phyloP scores from a whole-genome alignment of 2,329 filamentous ascomycete genomes.

The Apiospora pterosperma region DNA sequence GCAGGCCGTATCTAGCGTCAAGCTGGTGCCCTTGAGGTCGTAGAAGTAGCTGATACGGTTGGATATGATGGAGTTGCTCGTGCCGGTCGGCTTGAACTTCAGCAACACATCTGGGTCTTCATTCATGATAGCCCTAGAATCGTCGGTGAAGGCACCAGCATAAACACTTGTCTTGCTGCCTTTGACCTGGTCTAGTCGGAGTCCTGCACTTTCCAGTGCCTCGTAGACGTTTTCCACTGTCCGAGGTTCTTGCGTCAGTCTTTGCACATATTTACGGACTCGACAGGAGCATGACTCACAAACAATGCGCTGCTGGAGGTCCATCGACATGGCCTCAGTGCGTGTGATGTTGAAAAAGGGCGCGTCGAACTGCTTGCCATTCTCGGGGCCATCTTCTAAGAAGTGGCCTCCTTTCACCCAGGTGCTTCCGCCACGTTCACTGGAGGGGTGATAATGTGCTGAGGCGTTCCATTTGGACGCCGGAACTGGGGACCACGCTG shows the following conservation, averaged over 20 bases:
- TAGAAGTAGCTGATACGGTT: slow-evolving; percentile 31
- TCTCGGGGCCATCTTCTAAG: slow-evolving; percentile 4
- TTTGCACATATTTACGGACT: slow-evolving; percentile 39
- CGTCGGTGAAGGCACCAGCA: slow-evolving; percentile 29
- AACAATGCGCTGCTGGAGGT: slow-evolving; percentile 56
- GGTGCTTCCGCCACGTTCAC: not conserved
- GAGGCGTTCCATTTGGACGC: slow-evolving; percentile 14
- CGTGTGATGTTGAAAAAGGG: slow-evolving; percentile 11
- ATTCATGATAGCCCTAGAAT: slow-evolving; percentile 31
- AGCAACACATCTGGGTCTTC: slow-evolving; percentile 33
- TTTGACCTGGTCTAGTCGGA: slow-evolving; percentile 43
- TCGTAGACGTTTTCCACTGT: slow-evolving; percentile 31
- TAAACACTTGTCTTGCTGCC: slow-evolving; percentile 27
- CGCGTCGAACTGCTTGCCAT: slow-evolving; percentile 10
- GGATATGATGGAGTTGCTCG: slow-evolving; percentile 31
- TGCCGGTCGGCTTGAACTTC: slow-evolving; percentile 35
- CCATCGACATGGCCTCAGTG: slow-evolving; percentile 24
- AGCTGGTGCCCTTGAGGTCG: slow-evolving; percentile 27
- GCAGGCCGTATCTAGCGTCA: slow-evolving; percentile 33
- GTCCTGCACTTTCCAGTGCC: slow-evolving; percentile 62
- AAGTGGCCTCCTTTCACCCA: slow-evolving; percentile 7
- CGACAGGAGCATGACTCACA: slow-evolving; percentile 29
- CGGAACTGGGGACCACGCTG: slow-evolving; percentile 6
- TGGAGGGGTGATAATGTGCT: slow-evolving; percentile 12
- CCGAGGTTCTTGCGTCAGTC: slow-evolving; percentile 48